Conservation (phyloP, 768 basidiomycete genomes). For the Lentinus tigrinus region DNA sequence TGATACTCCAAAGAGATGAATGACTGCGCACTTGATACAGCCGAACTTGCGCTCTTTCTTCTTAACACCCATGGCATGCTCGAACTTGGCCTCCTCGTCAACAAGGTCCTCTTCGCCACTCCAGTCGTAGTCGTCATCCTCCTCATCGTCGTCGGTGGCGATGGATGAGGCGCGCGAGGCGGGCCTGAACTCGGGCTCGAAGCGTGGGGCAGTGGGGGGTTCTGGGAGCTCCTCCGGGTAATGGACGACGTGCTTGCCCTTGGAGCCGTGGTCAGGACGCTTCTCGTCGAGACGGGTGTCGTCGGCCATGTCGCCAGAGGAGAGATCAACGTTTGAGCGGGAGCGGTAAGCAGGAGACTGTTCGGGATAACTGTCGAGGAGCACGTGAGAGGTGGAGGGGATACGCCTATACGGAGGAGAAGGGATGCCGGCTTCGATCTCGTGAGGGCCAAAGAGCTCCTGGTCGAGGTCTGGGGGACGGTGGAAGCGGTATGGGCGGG, state of each 20-base stretch:
- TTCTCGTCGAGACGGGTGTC: constrained; percentile 22
- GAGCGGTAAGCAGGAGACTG: constrained; percentile 26
- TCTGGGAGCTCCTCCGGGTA: constrained; percentile 45
- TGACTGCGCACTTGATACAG: constrained; percentile 46
- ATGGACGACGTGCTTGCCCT: constrained; percentile 47
- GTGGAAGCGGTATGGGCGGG: neutral
- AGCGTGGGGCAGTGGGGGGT: constrained; percentile 19
- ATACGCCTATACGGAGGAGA: constrained; percentile 40
- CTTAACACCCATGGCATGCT: constrained; percentile 54
- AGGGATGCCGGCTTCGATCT: constrained; percentile 25
- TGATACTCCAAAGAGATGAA: neutral
- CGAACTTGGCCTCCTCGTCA: constrained; percentile 67
- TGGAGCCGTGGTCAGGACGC: constrained; percentile 15
- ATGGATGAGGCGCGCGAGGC: constrained; percentile 42
- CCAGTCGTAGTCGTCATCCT: constrained; percentile 70
- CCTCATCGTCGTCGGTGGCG: constrained; percentile 59
- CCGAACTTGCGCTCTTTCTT: constrained; percentile 46
- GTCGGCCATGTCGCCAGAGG: constrained; percentile 20
- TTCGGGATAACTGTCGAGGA: constrained; percentile 23
- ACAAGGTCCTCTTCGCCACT: constrained; percentile 74
- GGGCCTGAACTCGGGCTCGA: constrained; percentile 17
- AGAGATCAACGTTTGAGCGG: constrained; percentile 23
- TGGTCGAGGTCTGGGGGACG: constrained; percentile 6
- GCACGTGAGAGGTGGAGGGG: constrained; percentile 34
- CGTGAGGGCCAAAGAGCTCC: constrained; percentile 21